A percentile compares a stretch with the other conserved stretches of the same genome.
Conservation (phyloP, 805 yeast genomes). For the Candida koratica region DNA sequence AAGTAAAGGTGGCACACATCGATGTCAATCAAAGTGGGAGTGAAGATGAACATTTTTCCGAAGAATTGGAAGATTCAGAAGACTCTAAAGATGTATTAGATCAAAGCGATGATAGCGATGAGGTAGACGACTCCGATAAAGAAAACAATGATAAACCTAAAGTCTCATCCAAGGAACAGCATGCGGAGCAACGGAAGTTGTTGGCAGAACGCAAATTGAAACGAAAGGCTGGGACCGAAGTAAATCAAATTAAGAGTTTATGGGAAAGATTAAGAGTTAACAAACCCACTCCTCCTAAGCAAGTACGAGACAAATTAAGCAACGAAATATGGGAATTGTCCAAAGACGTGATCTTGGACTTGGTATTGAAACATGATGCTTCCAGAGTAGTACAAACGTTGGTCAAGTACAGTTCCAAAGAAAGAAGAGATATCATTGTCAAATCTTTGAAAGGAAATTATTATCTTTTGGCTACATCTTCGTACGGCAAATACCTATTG, state of each 20-base stretch:
- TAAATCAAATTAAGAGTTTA: constrained; percentile 74
- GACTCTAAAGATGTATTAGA: constrained; percentile 11
- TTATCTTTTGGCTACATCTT: constrained; percentile 80
- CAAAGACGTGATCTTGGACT: constrained; percentile 71
- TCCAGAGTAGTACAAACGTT: constrained; percentile 94
- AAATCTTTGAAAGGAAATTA: constrained; percentile 67
- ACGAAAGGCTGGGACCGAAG: constrained; percentile 83
- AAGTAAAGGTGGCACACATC: constrained; percentile 22
- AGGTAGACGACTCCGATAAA: constrained; percentile 21
- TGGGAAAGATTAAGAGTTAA: constrained; percentile 93
- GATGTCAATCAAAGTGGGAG: constrained; percentile 11
- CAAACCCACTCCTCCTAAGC: constrained; percentile 74
- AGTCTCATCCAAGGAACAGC: constrained; percentile 59
- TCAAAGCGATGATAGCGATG: constrained; percentile 19
- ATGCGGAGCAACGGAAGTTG: constrained; percentile 76
- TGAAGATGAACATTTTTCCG: constrained; percentile 3
- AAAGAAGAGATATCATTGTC: constrained; percentile 69
- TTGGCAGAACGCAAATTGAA: constrained; percentile 79
- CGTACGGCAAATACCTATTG: constrained; percentile 89
- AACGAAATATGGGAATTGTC: constrained; percentile 83
- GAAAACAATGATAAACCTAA: constrained; percentile 38
- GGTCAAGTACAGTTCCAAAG: constrained; percentile 78
- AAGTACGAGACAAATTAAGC: constrained; percentile 69
- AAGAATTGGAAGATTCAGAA: not conserved
- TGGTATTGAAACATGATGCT: constrained; percentile 93